A percentile compares a stretch with the other conserved stretches of the same genome.
Conservation (phyloP, 306 rosid genomes). For the Glycyrrhiza uralensis region DNA sequence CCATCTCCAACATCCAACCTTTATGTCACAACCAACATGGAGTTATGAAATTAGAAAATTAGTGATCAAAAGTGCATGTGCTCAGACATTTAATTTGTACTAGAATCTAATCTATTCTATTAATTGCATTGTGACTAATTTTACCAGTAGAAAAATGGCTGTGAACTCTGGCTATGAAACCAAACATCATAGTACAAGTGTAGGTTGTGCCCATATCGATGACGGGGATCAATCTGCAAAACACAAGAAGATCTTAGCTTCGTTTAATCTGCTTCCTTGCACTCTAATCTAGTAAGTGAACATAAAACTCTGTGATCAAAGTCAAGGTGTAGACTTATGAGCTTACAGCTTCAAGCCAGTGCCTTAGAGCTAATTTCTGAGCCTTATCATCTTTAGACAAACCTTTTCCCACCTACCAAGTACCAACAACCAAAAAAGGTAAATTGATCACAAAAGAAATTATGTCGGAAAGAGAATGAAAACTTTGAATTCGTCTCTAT, state of each 20-base stretch:
- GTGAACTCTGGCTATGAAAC: conserved; percentile 61
- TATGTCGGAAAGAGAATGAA: conserved; percentile 15
- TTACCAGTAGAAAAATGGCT: conserved; percentile 90
- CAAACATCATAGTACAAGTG: conserved; percentile 66
- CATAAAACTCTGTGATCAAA: background rate
- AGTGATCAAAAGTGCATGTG: background rate
- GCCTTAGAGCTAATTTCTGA: conserved; percentile 66
- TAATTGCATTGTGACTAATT: background rate
- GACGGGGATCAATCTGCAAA: conserved; percentile 79
- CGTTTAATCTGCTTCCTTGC: background rate
- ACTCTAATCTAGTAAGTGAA: background rate
- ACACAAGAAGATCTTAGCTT: background rate
- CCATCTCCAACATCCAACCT: conserved; percentile 97
- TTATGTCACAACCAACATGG: conserved; percentile 24
- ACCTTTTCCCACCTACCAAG: conserved; percentile 90
- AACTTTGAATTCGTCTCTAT: conserved; percentile 31
- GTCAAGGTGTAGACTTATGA: conserved; percentile 1
- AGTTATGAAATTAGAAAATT: conserved; percentile 4
- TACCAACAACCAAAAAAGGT: conserved; percentile 21
- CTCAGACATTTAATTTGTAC: background rate
- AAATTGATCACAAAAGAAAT: background rate
- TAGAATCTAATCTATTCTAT: background rate
- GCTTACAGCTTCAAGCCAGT: conserved; percentile 98
- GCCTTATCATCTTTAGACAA: conserved; percentile 79
- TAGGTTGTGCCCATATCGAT: conserved; percentile 86